phyloP scores from a whole-genome alignment of 805 yeast species.

The Wickerhamiella sergipiensis region DNA sequence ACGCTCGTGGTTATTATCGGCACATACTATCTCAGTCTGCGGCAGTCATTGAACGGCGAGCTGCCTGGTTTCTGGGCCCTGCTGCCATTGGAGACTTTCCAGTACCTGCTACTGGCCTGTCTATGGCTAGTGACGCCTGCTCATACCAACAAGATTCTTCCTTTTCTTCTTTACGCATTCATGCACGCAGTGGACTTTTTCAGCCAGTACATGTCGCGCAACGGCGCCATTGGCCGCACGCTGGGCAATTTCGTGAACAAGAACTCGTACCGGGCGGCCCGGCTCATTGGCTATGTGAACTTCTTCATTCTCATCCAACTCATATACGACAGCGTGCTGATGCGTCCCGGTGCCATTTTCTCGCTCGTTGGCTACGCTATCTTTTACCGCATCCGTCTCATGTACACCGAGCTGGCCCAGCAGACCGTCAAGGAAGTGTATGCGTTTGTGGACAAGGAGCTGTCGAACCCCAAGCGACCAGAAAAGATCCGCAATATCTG shows the following conservation, averaged over 20 bases:
- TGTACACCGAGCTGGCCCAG: slow-evolving; percentile 54
- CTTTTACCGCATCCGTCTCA: slow-evolving; percentile 62
- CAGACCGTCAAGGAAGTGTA: slow-evolving; percentile 50
- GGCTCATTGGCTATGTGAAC: slow-evolving; percentile 36
- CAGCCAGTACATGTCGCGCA: not conserved
- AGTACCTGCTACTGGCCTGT: slow-evolving; percentile 41
- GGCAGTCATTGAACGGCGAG: slow-evolving; percentile 38
- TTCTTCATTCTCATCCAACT: slow-evolving; percentile 31
- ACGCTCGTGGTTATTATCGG: slow-evolving; percentile 14
- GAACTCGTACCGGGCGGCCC: slow-evolving; percentile 2
- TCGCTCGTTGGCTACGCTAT: slow-evolving; percentile 32
- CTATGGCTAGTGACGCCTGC: slow-evolving; percentile 46
- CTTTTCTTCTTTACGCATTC: slow-evolving; percentile 57
- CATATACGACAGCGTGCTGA: slow-evolving; percentile 35
- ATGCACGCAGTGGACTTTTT: slow-evolving; percentile 61
- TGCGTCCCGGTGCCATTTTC: slow-evolving; percentile 51
- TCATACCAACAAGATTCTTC: slow-evolving; percentile 47
- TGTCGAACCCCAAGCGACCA: slow-evolving; percentile 38
- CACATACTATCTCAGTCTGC: slow-evolving; percentile 18
- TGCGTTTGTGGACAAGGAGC: slow-evolving; percentile 39
- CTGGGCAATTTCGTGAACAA: not conserved
- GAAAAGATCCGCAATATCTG: slow-evolving; percentile 34
- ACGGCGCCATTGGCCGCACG: not conserved
- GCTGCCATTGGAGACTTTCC: slow-evolving; percentile 65
- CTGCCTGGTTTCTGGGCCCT: slow-evolving; percentile 51